Base-by-base conservation (phyloP, 768 basidiomycete species). In the Boletus barrowsii region DNA sequence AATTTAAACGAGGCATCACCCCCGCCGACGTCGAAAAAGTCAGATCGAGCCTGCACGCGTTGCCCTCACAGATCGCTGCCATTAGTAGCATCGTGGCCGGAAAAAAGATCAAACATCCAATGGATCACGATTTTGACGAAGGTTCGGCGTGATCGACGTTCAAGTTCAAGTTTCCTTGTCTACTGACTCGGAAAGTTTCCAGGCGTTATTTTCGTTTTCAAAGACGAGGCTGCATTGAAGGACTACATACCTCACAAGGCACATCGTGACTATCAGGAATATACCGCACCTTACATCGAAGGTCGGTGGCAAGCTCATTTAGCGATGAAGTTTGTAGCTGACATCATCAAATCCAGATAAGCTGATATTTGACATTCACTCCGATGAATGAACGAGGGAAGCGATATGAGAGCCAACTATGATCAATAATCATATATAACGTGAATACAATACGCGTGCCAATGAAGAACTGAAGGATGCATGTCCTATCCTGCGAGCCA, bases 171-270 rank as follows among this genome's bases (percentile, higher is more conserved):
- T 7, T 20, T 10, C 14, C 5, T 50, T 36, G 9, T 17, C n/a
- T 14, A 35, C 33, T 5, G 33, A 14, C 29, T 9, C 14, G 33
- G 33, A 14, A 35, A 14, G 33, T 35, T 30, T 33, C 32, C 39
- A 69, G 66, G 68, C 14, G 10, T 60, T 30, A 56, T 68, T 24
- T 55, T 68, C 24, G 10, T 63, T 40, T 70, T 68, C 42, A 46
- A 68, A 24, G 54, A 56, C 33, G 52, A 53, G 47, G 48, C 49
- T 13, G 53, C 54, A 18, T 44, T 67, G 26, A 54, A 53, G 4
- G 44, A 30, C 0, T 68, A 67, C 36, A 1, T 9, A 4, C 20
- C 57, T 39, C 63, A 64, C 54, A 29, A 58, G 45, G 55, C 58
- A 15, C 62, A 64, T 41, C 33, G 5, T 3, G 58, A 54, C 14